Evolutionary conservation across 1,139 yeast species (phyloP), one percentile per base, ranked within the genome.

Genomic region (Yamadazyma dendronema): DNA sequence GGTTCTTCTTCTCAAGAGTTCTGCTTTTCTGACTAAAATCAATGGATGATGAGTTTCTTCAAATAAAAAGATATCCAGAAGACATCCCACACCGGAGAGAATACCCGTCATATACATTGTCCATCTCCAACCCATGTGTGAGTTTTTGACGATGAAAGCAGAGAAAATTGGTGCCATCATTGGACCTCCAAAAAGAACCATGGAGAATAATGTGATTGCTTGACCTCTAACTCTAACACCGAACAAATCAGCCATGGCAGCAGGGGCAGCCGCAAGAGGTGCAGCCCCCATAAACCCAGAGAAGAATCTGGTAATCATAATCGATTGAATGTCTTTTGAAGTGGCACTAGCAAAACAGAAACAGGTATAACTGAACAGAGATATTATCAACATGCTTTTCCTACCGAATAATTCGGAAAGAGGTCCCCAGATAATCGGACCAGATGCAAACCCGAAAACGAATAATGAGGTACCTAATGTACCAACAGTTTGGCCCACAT

Each of bases 21-120:
- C 74, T 3, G 92, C 92, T 59, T 81, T 82, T n/a, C 62, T 47
- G 19, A 73, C 79, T 43, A 84, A 60, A 37, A 84, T 67, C 46
- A 64, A 44, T 4, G 67, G 66, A 65, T 69, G 67, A 50, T 77
- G 79, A 11, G 80, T 70, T 52, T 78, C 84, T 38, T 65, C 63
- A 39, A 62, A 57, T 26, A 67, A 40, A 36, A 75, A 58, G 1
- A 58, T 40, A 39, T 56, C 54, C 30, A 59, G 39, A 1, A 61
- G 26, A 7, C 66, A 44, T 0, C 74, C 63, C 4, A 59, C 41
- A 10, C 57, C 54, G 2, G 71, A 77, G 52, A 77, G 58, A 31
- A 79, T 68, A 28, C 79, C 83, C 30, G 75, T 67, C 47, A 79
- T 57, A 57, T 77, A 78, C 37, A 65, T 56, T 6, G 79, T 65